phyloP scores from a whole-genome alignment of 345 rosid species.

The Schrenkiella parvula region DNA sequence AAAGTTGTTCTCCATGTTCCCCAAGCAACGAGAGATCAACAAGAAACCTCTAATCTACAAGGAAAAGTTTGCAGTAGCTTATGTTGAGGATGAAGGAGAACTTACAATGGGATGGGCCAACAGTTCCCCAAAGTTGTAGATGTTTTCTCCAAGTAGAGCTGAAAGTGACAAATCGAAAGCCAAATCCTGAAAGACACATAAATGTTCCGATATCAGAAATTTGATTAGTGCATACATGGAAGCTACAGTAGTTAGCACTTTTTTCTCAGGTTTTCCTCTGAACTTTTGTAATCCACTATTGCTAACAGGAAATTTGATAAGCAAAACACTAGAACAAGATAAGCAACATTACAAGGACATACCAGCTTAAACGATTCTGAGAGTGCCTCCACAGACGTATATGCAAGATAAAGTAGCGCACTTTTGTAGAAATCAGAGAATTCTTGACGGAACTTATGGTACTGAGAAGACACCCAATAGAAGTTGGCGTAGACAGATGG shows the following conservation, averaged over 20 bases:
- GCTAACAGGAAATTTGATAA: neutral
- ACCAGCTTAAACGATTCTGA: slow-evolving; percentile 98
- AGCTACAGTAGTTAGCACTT: neutral
- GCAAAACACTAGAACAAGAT: neutral
- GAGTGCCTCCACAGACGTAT: slow-evolving; percentile 86
- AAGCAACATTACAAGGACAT: neutral
- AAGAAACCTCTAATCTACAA: neutral
- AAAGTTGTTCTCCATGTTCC: neutral
- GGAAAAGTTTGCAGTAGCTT: neutral
- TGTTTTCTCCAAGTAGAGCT: slow-evolving; percentile 96
- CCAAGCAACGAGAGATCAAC: neutral
- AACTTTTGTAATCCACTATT: neutral
- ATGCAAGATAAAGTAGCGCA: slow-evolving; percentile 95
- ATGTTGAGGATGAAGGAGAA: neutral
- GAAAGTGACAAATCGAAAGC: slow-evolving; percentile 97
- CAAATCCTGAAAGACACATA: slow-evolving; percentile 64
- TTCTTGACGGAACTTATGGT: slow-evolving; percentile 72
- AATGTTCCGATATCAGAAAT: neutral
- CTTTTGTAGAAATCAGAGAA: slow-evolving; percentile 89
- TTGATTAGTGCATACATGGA: neutral
- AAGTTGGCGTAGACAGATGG: slow-evolving; percentile 89
- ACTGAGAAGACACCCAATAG: slow-evolving; percentile 95
- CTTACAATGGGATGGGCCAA: slow-evolving; percentile 99
- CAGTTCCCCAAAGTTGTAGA: slow-evolving; percentile 97
- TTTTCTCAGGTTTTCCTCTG: neutral